Conservation (phyloP, 345 rosid species). For the Dovyalis caffra region DNA sequence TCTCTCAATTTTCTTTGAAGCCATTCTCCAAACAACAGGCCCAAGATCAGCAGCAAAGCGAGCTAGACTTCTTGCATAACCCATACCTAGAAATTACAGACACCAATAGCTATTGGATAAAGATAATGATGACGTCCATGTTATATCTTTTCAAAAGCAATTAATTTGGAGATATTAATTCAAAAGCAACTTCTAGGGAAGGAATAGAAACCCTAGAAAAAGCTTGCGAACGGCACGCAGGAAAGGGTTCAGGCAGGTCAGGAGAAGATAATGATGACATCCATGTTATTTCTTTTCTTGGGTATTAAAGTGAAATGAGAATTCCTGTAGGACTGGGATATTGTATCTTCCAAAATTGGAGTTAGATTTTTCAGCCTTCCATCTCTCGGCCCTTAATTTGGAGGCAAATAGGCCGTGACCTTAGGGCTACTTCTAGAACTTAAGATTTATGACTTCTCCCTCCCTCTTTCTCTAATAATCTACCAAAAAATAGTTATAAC, state of each 20-base stretch:
- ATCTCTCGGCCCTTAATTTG: constrained; percentile 31
- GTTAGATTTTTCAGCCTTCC: constrained; percentile 2
- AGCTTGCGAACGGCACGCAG: constrained; percentile 3
- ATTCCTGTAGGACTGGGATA: constrained; percentile 14
- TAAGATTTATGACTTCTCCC: not conserved
- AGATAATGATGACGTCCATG: too few species aligned
- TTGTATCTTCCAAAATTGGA: constrained; percentile 42
- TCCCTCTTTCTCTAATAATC: not conserved
- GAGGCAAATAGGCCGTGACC: constrained; percentile 26
- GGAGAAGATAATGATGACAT: constrained; percentile 17
- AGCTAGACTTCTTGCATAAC: constrained; percentile 86
- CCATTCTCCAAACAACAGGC: constrained; percentile 72
- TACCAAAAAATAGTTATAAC: not conserved
- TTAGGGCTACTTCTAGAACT: not conserved
- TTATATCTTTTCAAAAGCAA: too few species aligned
- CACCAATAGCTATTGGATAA: too few species aligned
- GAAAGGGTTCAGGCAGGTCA: constrained; percentile 27
- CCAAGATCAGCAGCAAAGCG: constrained; percentile 85
- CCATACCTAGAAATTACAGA: too few species aligned
- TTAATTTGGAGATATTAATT: constrained; percentile 35
- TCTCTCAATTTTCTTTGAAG: constrained; percentile 62
- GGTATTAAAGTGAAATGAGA: constrained; percentile 7
- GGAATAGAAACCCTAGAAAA: constrained; percentile 37
- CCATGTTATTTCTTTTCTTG: constrained; percentile 19
- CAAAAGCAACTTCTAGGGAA: constrained; percentile 39